Evolutionary conservation across 768 basidiomycete species (phyloP), one percentile per base, ranked within the genome.

Genomic region (Lentinula guzmanii): DNA sequence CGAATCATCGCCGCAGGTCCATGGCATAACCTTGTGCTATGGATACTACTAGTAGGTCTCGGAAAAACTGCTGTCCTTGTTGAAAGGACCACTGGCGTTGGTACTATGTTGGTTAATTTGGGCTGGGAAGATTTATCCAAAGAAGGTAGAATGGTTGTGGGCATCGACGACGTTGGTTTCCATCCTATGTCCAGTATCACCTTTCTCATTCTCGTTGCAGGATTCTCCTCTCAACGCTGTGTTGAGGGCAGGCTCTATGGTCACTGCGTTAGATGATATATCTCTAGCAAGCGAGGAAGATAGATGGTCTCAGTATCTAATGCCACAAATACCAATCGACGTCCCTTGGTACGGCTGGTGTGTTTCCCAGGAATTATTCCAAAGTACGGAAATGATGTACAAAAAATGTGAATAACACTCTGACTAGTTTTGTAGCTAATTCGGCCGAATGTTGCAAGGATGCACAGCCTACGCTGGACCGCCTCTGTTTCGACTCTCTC

Each of bases 1-100:
- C 82, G 87, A 15, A 77, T 95, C 52, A 77, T 86, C 35, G 78
- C 89, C 7, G 85, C 89, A 1, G 93, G 93, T 2, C 85, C 91
- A 16, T 89, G 86, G 64, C 90, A 94, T 71, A 95, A 94, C 67
- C 68, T 92, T 10, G 61, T 86, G 4, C 76, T 87, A 42, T 88
- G 81, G 76, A 69, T 78, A 52, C 33, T 84, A 6, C 72, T 89
- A 16, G 62, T 76, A 2, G 64, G 72, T 5, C 57, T 76, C 13
- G 68, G 76, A n/a, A 73, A 73, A 61, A 41, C 73, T 10, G 62
- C 18, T 8, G 8, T 52, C n/a, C 51, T 31, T 37, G 34, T 56
- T 31, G 53, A 62, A 15, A 55, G 28, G 10, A 33, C 54, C 42
- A 63, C 65, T 15, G 73, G 75, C 2, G 58, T 72, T 6, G 72